phyloP scores from a whole-genome alignment of 2,329 filamentous ascomycete species.

The Zymoseptoria crescenta region DNA sequence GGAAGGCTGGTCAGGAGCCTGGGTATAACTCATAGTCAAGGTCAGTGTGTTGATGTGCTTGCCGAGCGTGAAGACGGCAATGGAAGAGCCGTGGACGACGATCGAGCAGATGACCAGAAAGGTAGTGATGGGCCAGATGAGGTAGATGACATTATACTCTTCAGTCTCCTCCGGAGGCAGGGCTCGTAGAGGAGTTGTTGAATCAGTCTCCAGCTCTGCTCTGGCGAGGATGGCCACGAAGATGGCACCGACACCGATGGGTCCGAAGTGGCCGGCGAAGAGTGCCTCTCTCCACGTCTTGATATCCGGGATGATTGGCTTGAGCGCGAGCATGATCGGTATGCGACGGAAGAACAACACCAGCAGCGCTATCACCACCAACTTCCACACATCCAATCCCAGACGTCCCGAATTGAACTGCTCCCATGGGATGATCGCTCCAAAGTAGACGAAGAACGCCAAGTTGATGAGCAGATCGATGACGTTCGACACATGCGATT shows the following conservation, averaged over 20 bases:
- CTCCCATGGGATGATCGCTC: slow-evolving; percentile 93
- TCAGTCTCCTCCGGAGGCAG: slow-evolving; percentile 50
- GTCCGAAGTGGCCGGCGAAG: slow-evolving; percentile 95
- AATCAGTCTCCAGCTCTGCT: slow-evolving; percentile 74
- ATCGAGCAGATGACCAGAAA: slow-evolving; percentile 95
- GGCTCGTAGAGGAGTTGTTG: slow-evolving; percentile 59
- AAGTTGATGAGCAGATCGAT: slow-evolving; percentile 96
- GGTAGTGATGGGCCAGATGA: slow-evolving; percentile 93
- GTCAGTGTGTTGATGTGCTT: slow-evolving; percentile 97
- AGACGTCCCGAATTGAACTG: slow-evolving; percentile 69
- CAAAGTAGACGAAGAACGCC: slow-evolving; percentile 96
- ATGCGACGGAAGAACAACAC: slow-evolving; percentile 95
- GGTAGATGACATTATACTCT: slow-evolving; percentile 63
- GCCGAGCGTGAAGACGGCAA: slow-evolving; percentile 93
- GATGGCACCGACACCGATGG: slow-evolving; percentile 93
- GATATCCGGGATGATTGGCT: slow-evolving; percentile 89
- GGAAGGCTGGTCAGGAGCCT: slow-evolving; percentile 74
- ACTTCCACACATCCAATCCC: slow-evolving; percentile 75
- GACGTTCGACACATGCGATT: slow-evolving; percentile 97
- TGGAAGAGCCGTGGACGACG: slow-evolving; percentile 91
- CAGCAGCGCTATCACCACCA: slow-evolving; percentile 88
- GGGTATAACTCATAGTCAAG: slow-evolving; percentile 92
- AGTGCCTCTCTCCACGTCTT: slow-evolving; percentile 97
- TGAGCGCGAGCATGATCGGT: slow-evolving; percentile 84
- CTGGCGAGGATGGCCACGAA: slow-evolving; percentile 89